Conservation (phyloP, 2,329 filamentous ascomycete species). For the Phialemoniopsis sp. region DNA sequence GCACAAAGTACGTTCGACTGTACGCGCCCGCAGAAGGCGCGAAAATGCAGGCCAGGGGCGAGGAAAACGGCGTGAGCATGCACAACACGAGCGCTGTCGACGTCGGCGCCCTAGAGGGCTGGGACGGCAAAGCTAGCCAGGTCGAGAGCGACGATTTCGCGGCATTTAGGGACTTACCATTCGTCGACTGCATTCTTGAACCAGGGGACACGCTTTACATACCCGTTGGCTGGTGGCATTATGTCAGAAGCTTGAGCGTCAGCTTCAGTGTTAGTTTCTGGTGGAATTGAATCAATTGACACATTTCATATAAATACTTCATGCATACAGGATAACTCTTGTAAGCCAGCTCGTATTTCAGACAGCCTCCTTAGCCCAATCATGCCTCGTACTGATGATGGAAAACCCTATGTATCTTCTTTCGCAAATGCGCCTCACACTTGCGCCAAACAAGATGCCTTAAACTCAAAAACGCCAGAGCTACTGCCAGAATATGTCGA, state of each 20-base stretch:
- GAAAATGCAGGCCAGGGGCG: slow-evolving; percentile 56
- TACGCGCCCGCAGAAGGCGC: slow-evolving; percentile 65
- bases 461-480: slow-evolving; percentile 4
- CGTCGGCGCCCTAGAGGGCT: slow-evolving; percentile 63
- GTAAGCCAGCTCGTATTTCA: no score
- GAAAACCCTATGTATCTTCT: no score
- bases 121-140: slow-evolving; percentile 34
- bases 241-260: slow-evolving; percentile 77
- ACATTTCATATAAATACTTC: not conserved
- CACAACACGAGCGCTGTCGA: slow-evolving; percentile 83
- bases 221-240: slow-evolving; percentile 97
- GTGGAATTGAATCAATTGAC: slow-evolving; percentile 67
- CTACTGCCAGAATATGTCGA: not conserved
- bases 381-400: no score
- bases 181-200: slow-evolving; percentile 72
- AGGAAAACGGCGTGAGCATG: slow-evolving; percentile 79
- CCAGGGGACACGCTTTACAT: slow-evolving; percentile 87
- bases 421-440: no score
- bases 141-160: slow-evolving; percentile 25
- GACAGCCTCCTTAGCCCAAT: no score
- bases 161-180: slow-evolving; percentile 56
- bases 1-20: slow-evolving; percentile 85
- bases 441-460: not conserved
- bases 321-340: not conserved
- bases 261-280: slow-evolving; percentile 97